Percentiles rank a stretch among this genome's conserved stretches.
Evolutionary conservation across 768 basidiomycete species (phyloP).

Genomic region (Dioszegia hungarica): DNA sequence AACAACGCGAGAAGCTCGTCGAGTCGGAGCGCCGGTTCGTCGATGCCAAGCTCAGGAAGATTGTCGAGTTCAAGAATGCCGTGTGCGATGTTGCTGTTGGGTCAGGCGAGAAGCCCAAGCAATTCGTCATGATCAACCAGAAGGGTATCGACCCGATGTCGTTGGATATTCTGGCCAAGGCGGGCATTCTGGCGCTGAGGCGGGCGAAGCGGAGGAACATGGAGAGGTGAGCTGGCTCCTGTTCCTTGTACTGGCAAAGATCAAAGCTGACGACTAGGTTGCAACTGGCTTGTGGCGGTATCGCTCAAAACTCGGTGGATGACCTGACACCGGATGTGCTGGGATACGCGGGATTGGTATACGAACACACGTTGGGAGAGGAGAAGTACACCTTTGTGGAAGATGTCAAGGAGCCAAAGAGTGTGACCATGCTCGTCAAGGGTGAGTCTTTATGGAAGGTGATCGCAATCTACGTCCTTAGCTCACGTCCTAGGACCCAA

Average conservation of each 20-base stretch:
- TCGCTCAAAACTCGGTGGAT: constrained; percentile 96
- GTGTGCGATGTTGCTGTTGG: constrained; percentile 87
- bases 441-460: constrained; percentile 50
- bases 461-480: too few species aligned
- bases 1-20: constrained; percentile 96
- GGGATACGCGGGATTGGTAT: constrained; percentile 96
- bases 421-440: constrained; percentile 93
- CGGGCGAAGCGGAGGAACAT: constrained; percentile 97
- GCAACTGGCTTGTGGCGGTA: constrained; percentile 89
- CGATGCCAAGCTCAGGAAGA: constrained; percentile 89
- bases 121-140: constrained; percentile 94
- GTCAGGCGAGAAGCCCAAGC: constrained; percentile 56
- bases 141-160: constrained; percentile 98
- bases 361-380: constrained; percentile 97
- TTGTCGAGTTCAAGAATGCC: constrained; percentile 89
- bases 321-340: constrained; percentile 85
- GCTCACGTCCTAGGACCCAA: constrained; percentile 63
- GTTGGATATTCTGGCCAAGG: constrained; percentile 91
- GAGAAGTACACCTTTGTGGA: constrained; percentile 98
- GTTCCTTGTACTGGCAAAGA: neutral
- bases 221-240: constrained; percentile 89
- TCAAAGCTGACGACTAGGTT: constrained; percentile 55
- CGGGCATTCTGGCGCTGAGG: constrained; percentile 88
- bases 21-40: constrained; percentile 93
- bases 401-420: constrained; percentile 90